Conservation (phyloP, 2,329 filamentous ascomycete species). For the Colletotrichum spinosum region DNA sequence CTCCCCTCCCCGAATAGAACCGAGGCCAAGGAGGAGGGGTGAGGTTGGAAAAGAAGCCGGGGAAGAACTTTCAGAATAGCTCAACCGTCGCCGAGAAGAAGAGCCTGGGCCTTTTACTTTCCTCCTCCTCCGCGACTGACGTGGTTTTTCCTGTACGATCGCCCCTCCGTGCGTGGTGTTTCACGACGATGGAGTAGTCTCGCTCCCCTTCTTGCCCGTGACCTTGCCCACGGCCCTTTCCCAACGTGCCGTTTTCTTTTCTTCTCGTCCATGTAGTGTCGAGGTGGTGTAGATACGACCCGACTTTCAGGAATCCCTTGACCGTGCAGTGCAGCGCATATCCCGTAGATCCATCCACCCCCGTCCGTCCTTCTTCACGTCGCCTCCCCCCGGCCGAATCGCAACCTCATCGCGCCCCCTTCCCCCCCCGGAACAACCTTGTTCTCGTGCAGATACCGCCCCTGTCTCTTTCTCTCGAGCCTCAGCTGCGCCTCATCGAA, state of each 20-base stretch:
- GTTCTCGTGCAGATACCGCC: not conserved
- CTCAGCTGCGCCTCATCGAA: not conserved
- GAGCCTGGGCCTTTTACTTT: not conserved
- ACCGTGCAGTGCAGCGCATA: slow-evolving; percentile 6
- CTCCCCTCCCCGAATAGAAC: slow-evolving; percentile 21
- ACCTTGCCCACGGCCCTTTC: slow-evolving; percentile 7
- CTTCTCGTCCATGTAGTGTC: not conserved
- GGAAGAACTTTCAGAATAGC: not conserved
- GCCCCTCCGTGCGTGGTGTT: slow-evolving; percentile 29
- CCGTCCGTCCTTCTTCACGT: slow-evolving; percentile 28
- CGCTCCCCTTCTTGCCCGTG: slow-evolving; percentile 15
- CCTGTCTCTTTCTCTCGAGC: not conserved
- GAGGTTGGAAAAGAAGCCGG: slow-evolving; percentile 2
- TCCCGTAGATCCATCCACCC: slow-evolving; percentile 34
- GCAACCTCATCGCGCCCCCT: not conserved
- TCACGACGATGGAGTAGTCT: slow-evolving; percentile 20
- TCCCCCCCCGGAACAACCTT: too few relatives aligned
- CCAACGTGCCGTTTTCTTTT: slow-evolving; percentile 9
- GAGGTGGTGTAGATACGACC: too few relatives aligned
- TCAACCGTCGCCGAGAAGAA: not conserved
- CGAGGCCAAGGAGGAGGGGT: not conserved
- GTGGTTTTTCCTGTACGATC: slow-evolving; percentile 1
- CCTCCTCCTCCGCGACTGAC: not conserved
- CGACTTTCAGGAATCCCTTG: too few relatives aligned
- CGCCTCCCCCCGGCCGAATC: slow-evolving; percentile 21